Conservation (phyloP, 345 rosid species). For the Turritis glabra region DNA sequence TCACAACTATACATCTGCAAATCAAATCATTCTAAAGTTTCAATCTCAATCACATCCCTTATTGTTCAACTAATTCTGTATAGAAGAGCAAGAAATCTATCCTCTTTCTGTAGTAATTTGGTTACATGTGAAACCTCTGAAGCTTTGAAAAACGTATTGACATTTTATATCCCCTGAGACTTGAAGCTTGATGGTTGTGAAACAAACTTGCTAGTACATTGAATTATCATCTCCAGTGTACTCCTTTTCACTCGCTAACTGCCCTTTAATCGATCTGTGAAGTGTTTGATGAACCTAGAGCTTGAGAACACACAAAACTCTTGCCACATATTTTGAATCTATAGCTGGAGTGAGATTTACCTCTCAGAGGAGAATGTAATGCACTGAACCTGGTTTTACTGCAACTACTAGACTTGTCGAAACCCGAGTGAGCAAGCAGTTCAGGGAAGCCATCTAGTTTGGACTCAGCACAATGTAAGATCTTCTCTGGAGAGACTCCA, state of each 20-base stretch:
- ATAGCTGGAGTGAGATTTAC: not conserved
- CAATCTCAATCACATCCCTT: not conserved
- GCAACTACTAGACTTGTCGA: not conserved
- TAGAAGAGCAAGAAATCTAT: not conserved
- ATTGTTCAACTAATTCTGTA: not conserved
- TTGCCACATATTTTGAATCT: not conserved
- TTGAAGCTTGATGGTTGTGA: not conserved
- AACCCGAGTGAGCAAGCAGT: not conserved
- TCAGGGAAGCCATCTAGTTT: not conserved
- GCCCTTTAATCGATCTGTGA: not conserved
- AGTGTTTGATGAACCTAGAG: not conserved
- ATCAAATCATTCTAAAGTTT: not conserved
- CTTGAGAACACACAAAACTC: not conserved
- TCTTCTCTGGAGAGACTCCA: not conserved
- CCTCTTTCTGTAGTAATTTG: not conserved
- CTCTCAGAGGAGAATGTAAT: not conserved
- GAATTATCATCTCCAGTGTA: not conserved
- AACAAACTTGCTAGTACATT: not conserved
- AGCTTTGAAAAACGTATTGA: not conserved
- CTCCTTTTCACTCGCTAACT: not conserved
- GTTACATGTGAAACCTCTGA: not conserved
- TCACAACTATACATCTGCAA: conserved; percentile 8
- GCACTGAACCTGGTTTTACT: not conserved
- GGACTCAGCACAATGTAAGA: not conserved
- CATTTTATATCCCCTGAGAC: not conserved